Percentiles rank a stretch among this genome's conserved stretches.
Conservation (phyloP, 192 early-diverging fungal genomes). For the Chytriomyces sp. region DNA sequence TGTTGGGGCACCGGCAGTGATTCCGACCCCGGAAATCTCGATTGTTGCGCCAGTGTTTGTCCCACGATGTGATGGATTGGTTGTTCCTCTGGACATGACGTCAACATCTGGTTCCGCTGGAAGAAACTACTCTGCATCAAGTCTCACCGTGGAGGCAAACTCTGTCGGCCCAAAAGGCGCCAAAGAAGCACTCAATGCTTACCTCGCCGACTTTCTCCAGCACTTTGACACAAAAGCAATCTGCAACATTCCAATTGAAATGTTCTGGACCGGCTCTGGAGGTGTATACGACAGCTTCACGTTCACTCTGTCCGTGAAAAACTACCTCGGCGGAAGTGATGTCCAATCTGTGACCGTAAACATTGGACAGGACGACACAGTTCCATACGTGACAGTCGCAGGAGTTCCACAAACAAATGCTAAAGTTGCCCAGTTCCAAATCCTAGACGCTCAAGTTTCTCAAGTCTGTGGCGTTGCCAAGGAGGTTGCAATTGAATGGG, state of each 20-base stretch:
- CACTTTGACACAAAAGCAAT: constrained; percentile 8
- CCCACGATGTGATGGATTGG: constrained; percentile 11
- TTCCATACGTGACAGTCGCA: constrained; percentile 15
- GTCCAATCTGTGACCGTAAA: not conserved
- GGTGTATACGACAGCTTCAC: constrained; percentile 9
- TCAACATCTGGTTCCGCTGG: constrained; percentile 28
- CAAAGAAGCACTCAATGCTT: not conserved
- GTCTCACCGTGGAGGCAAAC: not conserved
- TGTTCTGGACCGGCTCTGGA: constrained; percentile 1
- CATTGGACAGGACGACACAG: constrained; percentile 5
- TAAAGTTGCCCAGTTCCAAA: constrained; percentile 25
- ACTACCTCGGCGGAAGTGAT: constrained; percentile 22
- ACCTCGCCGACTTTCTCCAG: constrained; percentile 7
- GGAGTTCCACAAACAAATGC: constrained; percentile 12
- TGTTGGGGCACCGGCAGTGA: constrained; percentile 10
- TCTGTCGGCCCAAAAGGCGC: not conserved
- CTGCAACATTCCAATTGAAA: constrained; percentile 7
- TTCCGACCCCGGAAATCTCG: constrained; percentile 13
- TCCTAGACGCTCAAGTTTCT: constrained; percentile 1
- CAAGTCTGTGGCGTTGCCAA: constrained; percentile 17
- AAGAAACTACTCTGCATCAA: constrained; percentile 24
- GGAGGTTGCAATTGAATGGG: constrained; percentile 16
- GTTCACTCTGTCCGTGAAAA: constrained; percentile 22
- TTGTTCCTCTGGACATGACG: constrained; percentile 27
- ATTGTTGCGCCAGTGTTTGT: constrained; percentile 32